Percentiles rank a stretch among this genome's conserved stretches.
phyloP scores from a whole-genome alignment of 345 rosid genomes.

The Durio zibethinus region DNA sequence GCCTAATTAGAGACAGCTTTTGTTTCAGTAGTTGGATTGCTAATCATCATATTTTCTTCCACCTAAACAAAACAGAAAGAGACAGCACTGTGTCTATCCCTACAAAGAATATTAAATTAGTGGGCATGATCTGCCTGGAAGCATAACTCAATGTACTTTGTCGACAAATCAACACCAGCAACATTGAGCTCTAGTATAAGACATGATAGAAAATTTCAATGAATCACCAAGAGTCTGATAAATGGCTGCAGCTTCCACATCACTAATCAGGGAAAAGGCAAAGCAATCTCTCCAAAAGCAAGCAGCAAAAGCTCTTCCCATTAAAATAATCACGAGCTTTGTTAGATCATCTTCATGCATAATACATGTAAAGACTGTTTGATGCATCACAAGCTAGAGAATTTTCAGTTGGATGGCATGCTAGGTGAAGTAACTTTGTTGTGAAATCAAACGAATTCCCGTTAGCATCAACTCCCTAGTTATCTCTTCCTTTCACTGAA shows the following conservation, averaged over 20 bases:
- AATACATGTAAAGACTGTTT: constrained; percentile 99
- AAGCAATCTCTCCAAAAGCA: no score
- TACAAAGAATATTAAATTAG: constrained; percentile 37
- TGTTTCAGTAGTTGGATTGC: constrained; percentile 4
- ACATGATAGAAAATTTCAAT: constrained; percentile 7
- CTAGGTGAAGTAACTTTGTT: constrained; percentile 87
- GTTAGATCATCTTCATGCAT: constrained; percentile 52
- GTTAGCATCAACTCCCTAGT: constrained; percentile 62
- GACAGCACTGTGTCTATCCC: constrained; percentile 31
- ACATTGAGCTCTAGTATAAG: constrained; percentile 8
- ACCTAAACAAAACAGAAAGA: constrained; percentile 22
- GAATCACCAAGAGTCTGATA: constrained; percentile 13
- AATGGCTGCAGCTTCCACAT: constrained; percentile 8
- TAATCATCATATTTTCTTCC: constrained; percentile 11
- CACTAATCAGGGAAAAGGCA: constrained; percentile 11
- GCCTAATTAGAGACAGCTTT: constrained; percentile 15
- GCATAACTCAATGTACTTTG: constrained; percentile 19
- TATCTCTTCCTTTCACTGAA: constrained; percentile 35
- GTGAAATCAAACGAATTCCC: constrained; percentile 77
- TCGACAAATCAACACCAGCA: constrained; percentile 17
- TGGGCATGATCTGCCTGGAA: constrained; percentile 22
- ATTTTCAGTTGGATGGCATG: constrained; percentile 94
- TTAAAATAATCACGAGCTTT: constrained; percentile 23
- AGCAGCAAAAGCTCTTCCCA: constrained; percentile 29
- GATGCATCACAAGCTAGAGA: constrained; percentile 97